A percentile compares a stretch with the other conserved stretches of the same genome.
Evolutionary conservation across 2,329 filamentous ascomycete species (phyloP).

Genomic region (Dothistroma septosporum): DNA sequence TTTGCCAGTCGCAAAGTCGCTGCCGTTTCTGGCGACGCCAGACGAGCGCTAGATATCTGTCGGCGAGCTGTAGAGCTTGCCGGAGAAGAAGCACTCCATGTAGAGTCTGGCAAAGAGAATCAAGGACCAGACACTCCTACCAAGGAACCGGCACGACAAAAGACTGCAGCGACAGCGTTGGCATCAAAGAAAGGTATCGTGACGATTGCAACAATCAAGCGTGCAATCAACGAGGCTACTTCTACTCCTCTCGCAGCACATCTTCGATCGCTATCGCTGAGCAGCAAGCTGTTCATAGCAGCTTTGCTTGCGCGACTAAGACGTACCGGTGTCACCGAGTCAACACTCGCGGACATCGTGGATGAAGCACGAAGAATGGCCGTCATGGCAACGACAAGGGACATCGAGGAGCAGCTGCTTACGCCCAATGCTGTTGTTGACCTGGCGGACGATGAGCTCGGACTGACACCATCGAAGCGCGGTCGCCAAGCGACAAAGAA

Average conservation of each 20-base stretch:
- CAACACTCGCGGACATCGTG: constrained; percentile 80
- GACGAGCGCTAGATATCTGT: constrained; percentile 91
- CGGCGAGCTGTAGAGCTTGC: constrained; percentile 91
- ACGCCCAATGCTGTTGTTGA: constrained; percentile 36
- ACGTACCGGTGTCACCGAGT: constrained; percentile 80
- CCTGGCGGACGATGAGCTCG: constrained; percentile 20
- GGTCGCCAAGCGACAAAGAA: constrained; percentile 32
- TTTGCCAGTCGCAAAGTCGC: constrained; percentile 96
- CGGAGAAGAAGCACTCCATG: constrained; percentile 59
- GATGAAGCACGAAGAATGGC: constrained; percentile 76
- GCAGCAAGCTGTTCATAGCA: constrained; percentile 79
- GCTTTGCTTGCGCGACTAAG: constrained; percentile 75
- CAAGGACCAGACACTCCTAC: constrained; percentile 58
- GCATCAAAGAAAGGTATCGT: constrained; percentile 54
- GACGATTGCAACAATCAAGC: constrained; percentile 88
- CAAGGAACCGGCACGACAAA: constrained; percentile 47
- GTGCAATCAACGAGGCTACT: constrained; percentile 91
- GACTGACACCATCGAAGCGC: constrained; percentile 31
- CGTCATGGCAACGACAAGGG: constrained; percentile 54
- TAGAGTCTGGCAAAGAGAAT: constrained; percentile 31
- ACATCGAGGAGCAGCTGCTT: constrained; percentile 60
- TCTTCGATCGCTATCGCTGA: constrained; percentile 73
- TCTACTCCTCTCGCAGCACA: constrained; percentile 88
- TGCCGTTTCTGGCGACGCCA: constrained; percentile 89
- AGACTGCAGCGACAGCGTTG: constrained; percentile 28